These are phyloP conservation scores for Botrytis paeoniae DNA, from an alignment of 2,329 filamentous ascomycete genomes.

Conservation along the genomic window DNA sequence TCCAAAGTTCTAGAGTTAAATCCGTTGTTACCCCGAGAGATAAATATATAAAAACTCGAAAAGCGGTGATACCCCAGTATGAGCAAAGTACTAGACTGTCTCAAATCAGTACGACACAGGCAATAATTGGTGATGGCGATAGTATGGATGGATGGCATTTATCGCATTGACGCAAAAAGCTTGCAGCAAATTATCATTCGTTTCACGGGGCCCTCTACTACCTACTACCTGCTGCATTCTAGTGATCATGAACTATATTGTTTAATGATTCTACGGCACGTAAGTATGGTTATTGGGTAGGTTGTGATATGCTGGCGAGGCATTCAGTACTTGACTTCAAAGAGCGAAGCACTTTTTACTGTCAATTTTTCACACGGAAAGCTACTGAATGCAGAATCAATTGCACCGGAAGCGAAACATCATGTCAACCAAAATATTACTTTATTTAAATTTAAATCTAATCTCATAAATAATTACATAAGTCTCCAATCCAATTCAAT, in stretches of 20 bases:
- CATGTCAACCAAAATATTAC: neutral
- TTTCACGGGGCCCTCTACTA: neutral
- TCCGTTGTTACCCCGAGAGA: neutral
- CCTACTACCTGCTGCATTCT: neutral
- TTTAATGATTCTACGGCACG: neutral
- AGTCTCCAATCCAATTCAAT: neutral
- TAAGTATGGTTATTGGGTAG: neutral
- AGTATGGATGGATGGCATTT: too few species aligned
- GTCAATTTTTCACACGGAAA: neutral
- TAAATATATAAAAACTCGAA: too few species aligned
- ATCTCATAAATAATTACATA: neutral
- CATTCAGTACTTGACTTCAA: neutral
- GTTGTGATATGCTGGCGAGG: neutral
- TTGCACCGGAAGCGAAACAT: neutral
- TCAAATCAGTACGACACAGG: neutral
- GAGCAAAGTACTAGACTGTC: too few species aligned
- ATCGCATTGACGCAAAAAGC: too few species aligned
- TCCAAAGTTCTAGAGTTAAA: neutral
- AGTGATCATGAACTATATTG: neutral
- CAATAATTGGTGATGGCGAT: neutral
- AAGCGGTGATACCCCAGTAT: too few species aligned
- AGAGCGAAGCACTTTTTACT: neutral
- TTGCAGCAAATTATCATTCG: neutral
- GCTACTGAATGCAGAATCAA: neutral
- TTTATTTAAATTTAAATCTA: neutral